These are phyloP conservation scores for Chlamydomonas sp. DNA, from an alignment of 139 green algal genomes.

Conservation along the genomic window DNA sequence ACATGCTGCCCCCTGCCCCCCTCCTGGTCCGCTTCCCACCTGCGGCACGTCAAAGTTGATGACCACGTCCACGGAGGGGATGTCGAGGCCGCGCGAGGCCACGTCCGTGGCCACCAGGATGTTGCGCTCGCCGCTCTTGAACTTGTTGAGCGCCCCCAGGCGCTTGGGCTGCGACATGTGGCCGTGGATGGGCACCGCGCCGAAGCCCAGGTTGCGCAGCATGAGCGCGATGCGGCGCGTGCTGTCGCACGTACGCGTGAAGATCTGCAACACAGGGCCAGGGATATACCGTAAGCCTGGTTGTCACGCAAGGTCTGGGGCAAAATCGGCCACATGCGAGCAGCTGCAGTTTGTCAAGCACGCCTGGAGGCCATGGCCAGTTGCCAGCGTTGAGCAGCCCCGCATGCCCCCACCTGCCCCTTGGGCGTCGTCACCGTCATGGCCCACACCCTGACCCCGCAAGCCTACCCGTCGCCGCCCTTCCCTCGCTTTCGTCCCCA, in stretches of 20 bases:
- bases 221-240: constrained; percentile 90
- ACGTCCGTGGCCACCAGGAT: constrained; percentile 93
- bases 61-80: constrained; percentile 94
- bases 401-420: too few species aligned
- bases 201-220: constrained; percentile 97
- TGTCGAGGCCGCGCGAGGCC: constrained; percentile 93
- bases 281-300: background rate
- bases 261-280: constrained; percentile 70
- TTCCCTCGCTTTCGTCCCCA: background rate
- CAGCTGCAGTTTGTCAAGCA: too few species aligned
- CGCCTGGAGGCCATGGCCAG: too few species aligned
- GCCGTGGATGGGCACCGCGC: constrained; percentile 96
- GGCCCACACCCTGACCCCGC: too few species aligned
- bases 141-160: constrained; percentile 96
- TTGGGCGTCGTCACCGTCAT: too few species aligned
- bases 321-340: too few species aligned
- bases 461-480: background rate
- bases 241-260: constrained; percentile 96
- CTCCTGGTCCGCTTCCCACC: background rate
- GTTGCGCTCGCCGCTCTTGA: constrained; percentile 82
- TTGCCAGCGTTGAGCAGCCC: too few species aligned
- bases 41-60: constrained; percentile 98
- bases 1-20: too few species aligned
- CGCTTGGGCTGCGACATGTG: constrained; percentile 99
- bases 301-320: too few species aligned